A percentile compares a stretch with the other conserved stretches of the same genome.
Evolutionary conservation across 169 alveolate species (phyloP).

Genomic region (Perkinsus marinus): DNA sequence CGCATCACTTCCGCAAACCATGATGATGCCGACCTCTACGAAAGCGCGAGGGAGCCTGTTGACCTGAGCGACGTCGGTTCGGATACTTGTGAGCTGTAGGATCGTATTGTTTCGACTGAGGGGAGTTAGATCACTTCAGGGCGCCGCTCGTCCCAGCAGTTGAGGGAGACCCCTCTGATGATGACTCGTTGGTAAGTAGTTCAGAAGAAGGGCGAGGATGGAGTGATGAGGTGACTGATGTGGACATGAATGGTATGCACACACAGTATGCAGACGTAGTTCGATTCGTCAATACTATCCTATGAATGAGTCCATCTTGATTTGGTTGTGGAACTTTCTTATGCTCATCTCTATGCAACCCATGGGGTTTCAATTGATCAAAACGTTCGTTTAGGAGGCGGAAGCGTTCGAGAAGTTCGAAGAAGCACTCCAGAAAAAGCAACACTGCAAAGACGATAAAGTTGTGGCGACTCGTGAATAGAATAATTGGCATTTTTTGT

Average conservation of each 20-base stretch:
- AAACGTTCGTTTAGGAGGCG: not conserved
- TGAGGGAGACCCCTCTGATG: not conserved
- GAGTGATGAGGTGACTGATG: not conserved
- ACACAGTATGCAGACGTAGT: no score
- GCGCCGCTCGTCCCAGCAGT: not conserved
- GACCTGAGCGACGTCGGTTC: not conserved
- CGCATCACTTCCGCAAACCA: not conserved
- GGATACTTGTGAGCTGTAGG: not conserved
- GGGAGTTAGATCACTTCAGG: not conserved
- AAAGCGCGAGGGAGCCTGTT: not conserved
- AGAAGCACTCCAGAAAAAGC: not conserved
- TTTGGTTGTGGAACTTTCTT: no score
- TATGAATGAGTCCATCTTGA: no score
- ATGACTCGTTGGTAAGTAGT: not conserved
- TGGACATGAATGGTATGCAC: no score
- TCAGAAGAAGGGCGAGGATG: not conserved
- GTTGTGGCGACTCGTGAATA: not conserved
- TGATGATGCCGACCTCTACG: not conserved
- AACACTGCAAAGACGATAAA: not conserved
- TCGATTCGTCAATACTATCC: no score
- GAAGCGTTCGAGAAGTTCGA: not conserved
- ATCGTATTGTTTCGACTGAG: not conserved
- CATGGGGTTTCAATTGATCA: not conserved
- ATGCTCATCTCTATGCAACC: not conserved
- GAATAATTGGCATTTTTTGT: no score